phyloP scores from a whole-genome alignment of 2,329 filamentous ascomycete genomes.

The Penicillium sclerotigenum region DNA sequence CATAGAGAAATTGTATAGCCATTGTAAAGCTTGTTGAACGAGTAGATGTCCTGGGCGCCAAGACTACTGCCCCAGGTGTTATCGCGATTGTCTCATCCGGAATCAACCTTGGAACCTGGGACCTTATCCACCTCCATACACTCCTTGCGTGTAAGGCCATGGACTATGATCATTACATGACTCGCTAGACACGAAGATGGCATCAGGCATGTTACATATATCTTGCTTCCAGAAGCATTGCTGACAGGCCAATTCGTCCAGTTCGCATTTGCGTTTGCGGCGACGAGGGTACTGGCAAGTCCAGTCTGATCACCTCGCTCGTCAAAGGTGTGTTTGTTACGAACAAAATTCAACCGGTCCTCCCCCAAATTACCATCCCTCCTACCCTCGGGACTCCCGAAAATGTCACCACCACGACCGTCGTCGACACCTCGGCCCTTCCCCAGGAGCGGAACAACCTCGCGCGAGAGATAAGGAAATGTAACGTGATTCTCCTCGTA shows the following conservation, averaged over 20 bases:
- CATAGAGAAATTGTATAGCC: not conserved
- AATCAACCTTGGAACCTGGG: not conserved
- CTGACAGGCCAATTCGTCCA: constrained; percentile 27
- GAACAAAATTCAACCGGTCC: constrained; percentile 89
- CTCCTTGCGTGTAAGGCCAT: not conserved
- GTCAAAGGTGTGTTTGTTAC: constrained; percentile 97
- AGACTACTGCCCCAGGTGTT: constrained; percentile 6
- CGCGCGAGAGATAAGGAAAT: constrained; percentile 91
- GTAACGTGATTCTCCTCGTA: constrained; percentile 92
- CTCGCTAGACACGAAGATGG: constrained; percentile 8
- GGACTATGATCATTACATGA: not conserved
- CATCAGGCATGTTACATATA: constrained; percentile 1
- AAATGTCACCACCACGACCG: constrained; percentile 87
- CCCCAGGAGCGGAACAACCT: constrained; percentile 88
- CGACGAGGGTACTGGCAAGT: constrained; percentile 93
- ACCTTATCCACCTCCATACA: not conserved
- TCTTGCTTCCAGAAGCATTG: not conserved
- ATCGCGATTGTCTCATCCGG: constrained; percentile 5
- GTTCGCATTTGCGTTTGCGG: constrained; percentile 96
- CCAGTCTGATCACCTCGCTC: constrained; percentile 86
- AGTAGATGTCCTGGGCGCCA: not conserved
- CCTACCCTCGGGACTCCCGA: constrained; percentile 90
- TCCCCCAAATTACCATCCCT: constrained; percentile 92
- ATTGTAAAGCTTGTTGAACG: not conserved
- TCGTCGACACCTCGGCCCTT: constrained; percentile 93